phyloP scores from a whole-genome alignment of 306 rosid species.

The Benincasa hispida region DNA sequence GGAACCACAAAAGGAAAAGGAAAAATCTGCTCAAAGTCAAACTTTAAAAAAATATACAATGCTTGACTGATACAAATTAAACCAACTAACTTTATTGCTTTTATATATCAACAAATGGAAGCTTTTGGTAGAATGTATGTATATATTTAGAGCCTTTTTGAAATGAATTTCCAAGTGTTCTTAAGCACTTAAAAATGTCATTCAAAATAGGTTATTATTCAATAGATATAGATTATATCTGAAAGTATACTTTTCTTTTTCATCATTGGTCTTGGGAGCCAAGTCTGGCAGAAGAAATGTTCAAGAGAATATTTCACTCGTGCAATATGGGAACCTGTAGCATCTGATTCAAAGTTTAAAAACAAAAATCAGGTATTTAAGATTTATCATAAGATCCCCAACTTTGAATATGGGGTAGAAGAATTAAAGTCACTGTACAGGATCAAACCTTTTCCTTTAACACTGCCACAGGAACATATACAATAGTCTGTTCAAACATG shows the following conservation, averaged over 20 bases:
- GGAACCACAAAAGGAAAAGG: neutral
- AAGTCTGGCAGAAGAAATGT: neutral
- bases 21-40: neutral
- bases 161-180: no score
- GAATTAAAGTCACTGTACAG: neutral
- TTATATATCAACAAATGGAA: neutral
- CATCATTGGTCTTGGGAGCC: no score
- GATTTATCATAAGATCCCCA: neutral
- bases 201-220: no score
- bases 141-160: neutral
- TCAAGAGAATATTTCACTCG: neutral
- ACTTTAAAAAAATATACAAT: no score
- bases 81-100: no score
- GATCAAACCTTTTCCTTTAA: conserved; percentile 53
- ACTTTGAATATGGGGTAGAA: neutral
- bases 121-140: neutral
- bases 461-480: conserved; percentile 71
- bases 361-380: neutral
- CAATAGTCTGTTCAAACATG: conserved; percentile 20
- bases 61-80: no score
- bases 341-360: neutral
- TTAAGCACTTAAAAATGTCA: no score
- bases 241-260: no score
- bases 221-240: no score
- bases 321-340: neutral